Evolutionary conservation across 495 filamentous ascomycete species (phyloP).

Genomic region (Chaetomium tenue): DNA sequence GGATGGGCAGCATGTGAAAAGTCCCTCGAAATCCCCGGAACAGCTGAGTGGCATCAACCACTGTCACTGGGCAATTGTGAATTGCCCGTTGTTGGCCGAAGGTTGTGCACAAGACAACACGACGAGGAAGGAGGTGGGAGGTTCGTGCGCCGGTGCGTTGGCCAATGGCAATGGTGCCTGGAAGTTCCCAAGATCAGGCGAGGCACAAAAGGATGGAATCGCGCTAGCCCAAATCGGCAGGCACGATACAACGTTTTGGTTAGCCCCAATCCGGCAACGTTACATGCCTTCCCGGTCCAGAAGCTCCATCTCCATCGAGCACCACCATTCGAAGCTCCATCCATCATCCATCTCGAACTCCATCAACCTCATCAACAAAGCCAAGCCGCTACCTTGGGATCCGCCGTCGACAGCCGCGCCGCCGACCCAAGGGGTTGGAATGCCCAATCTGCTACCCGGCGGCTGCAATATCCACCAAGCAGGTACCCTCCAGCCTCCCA

Average conservation of each 20-base stretch:
- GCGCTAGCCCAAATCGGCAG: slow-evolving; percentile 23
- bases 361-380: background rate
- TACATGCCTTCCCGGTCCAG: slow-evolving; percentile 24
- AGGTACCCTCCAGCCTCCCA: background rate
- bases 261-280: slow-evolving; percentile 30
- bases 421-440: slow-evolving; percentile 4
- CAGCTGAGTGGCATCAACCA: background rate
- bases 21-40: background rate
- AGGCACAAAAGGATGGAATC: background rate
- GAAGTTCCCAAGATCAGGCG: background rate
- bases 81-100: background rate
- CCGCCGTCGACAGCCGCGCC: background rate
- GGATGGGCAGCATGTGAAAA: background rate
- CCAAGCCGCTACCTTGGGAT: background rate
- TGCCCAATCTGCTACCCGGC: background rate
- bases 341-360: background rate
- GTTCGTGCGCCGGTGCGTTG: background rate
- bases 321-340: background rate
- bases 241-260: slow-evolving; percentile 10
- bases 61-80: too few relatives aligned
- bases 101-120: background rate
- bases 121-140: background rate
- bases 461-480: background rate
- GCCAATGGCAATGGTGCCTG: slow-evolving; percentile 1
- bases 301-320: slow-evolving; percentile 4